Evolutionary conservation across 345 rosid species (phyloP), one percentile per base, ranked within the genome.

Genomic region (Citrus medica): DNA sequence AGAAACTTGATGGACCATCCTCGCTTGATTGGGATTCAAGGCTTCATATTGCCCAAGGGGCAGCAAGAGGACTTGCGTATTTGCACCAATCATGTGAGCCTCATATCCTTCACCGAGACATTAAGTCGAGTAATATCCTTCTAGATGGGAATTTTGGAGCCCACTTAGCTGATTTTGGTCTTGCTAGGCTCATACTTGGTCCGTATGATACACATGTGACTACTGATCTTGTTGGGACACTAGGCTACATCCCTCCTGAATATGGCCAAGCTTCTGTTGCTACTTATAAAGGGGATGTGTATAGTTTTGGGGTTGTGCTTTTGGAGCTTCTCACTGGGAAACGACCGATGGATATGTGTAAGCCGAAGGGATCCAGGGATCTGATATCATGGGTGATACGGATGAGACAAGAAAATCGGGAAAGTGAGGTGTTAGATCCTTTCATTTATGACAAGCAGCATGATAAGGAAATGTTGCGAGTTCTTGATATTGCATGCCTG

Each of bases 211-310:
- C 98, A 0, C 98, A 94, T 72, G 93, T 94, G 40, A 89, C 88
- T 24, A 94, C 98, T 4, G 98, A 94, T 84, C 88, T 94, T 71
- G 97, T 94, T 7, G 98, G 98, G 40, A 94, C 98, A 24, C 74
- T 94, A 65, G 98, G 98, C 17, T 94, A 94, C 72, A 94, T 94
- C 51, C 98, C 98, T 67, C 98, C 98, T 0, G 98, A 94, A 79
- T 94, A 94, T 16, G 92, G 98, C 6, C 97, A 90, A 75, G 93
- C 97, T 7, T 87, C 95, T 4, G 93, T 91, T 67, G 98, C 98
- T 67, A 94, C 98, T 40, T 92, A 84, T 65, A 92, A 87, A 78
- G 98, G 98, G 0, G 98, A 94, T 67, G 89, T 94, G 35, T 94
- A 94, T 63, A 94, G 98, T 79, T 94, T 92, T 13, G 98, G 98